Conservation (phyloP, 176 grass and related monocot species). For the Dendrocalamus sinicus region DNA sequence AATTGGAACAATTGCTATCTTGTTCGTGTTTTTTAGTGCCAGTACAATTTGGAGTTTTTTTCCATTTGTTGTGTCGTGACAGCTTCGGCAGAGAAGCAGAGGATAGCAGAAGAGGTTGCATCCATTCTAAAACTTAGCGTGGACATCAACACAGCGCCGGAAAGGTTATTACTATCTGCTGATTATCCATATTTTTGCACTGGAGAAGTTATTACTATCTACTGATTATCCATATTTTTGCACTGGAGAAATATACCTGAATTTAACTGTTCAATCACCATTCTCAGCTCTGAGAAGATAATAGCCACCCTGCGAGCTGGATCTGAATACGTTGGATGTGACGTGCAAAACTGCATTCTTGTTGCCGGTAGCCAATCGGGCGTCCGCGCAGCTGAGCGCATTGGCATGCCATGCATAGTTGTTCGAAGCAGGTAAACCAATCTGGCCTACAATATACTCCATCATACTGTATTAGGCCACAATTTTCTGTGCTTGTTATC, state of each 20-base stretch:
- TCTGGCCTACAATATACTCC: background rate
- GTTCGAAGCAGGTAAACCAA: background rate
- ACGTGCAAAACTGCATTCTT: constrained; percentile 69
- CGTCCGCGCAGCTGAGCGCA: constrained; percentile 60
- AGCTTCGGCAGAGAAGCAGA: constrained; percentile 86
- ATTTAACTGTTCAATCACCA: constrained; percentile 3
- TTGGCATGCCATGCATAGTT: constrained; percentile 28
- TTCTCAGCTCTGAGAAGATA: constrained; percentile 69
- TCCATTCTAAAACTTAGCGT: constrained; percentile 81
- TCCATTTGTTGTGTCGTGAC: constrained; percentile 7
- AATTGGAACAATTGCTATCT: background rate
- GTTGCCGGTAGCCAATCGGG: constrained; percentile 68
- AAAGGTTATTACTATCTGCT: constrained; percentile 48
- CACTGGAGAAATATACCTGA: constrained; percentile 25
- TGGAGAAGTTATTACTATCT: constrained; percentile 35
- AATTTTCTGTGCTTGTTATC: background rate
- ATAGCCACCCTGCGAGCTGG: constrained; percentile 64
- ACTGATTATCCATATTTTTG: constrained; percentile 12
- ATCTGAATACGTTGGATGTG: constrained; percentile 58
- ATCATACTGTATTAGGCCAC: background rate
- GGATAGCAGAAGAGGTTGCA: constrained; percentile 81
- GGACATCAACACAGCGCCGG: constrained; percentile 59
- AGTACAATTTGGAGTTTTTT: constrained; percentile 4
- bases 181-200: constrained; percentile 2
- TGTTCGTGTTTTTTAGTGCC: background rate